Conservation (phyloP, 176 grass and related monocot genomes). For the Neostapfia colusana region DNA sequence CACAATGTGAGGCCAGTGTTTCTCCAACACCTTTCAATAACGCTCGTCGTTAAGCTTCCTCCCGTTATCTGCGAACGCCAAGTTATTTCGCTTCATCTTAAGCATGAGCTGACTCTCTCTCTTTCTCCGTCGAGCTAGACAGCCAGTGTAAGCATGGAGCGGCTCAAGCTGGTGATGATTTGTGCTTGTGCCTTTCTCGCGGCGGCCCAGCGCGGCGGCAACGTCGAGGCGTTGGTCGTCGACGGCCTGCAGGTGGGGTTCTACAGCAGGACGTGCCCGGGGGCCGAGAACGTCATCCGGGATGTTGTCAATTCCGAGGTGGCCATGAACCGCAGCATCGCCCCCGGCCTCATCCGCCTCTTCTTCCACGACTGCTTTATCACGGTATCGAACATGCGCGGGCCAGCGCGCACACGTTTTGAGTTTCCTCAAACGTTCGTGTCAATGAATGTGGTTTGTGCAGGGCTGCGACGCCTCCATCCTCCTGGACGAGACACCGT, state of each 20-base stretch:
- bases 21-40: background rate
- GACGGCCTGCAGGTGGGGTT: conserved; percentile 38
- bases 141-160: background rate
- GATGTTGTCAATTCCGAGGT: conserved; percentile 30
- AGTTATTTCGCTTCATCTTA: no score
- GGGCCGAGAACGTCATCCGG: conserved; percentile 34
- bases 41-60: no score
- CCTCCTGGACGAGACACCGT: conserved; percentile 48
- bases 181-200: background rate
- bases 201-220: background rate
- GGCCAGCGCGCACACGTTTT: no score
- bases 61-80: no score
- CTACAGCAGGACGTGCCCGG: conserved; percentile 39
- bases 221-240: conserved; percentile 19
- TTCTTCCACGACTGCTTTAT: conserved; percentile 71
- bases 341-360: conserved; percentile 45
- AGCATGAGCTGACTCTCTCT: no score
- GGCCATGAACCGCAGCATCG: conserved; percentile 22
- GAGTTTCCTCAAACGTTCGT: no score
- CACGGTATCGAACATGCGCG: conserved; percentile 14
- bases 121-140: background rate
- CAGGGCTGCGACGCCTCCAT: conserved; percentile 62
- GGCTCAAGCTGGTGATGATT: conserved; percentile 2
- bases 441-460: background rate
- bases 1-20: background rate